Base-by-base conservation (phyloP, 768 basidiomycete genomes). In the Collybiopsis luxurians region DNA sequence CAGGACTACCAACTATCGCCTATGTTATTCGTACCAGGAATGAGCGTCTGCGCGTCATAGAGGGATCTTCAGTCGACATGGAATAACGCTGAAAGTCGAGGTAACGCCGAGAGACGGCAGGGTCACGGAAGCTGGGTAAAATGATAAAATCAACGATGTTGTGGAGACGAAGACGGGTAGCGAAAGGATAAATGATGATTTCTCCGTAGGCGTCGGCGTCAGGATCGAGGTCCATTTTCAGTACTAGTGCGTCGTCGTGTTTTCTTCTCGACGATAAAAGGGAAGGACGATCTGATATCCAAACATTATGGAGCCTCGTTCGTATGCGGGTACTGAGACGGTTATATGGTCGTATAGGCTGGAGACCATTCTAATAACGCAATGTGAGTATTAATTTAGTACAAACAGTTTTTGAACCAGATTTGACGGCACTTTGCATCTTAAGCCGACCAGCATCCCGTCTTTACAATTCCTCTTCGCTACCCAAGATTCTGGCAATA, bases 271-370 rank as follows among this genome's bases (percentile, higher is more conserved):
- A 64, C 95, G 91, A 61, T 90, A 86, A 66, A 98, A 92, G 1
- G 97, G 97, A 9, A 98, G 77, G 43, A 99, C 86, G 2, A 96
- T 10, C 1, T 3, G 46, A 50, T 19, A 68, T 83, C 47, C 63
- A 91, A 87, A 64, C 97, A 80, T 67, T 98, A 95, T 9, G 91
- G 87, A n/a, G 95, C 87, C n/a, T 61, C 96, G 82, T 72, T 99
- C 97, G 67, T 96, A 98, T 6, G 97, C 97, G 67, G 98, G 97
- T 54, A 99, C 89, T 10, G 95, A 97, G 15, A 98, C 89, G 0
- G 97, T 96, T n/a, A 90, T 76, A 13, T 98, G 79, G 68, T 96
- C 93, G 62, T 90, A 81, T 1, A 82, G 71, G 84, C 76, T 30
- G 88, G 83, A 5, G 91, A 91, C 95, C 96, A 99, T 70, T 99